Base-by-base conservation (phyloP, 2,329 filamentous ascomycete species). In the Fusarium xyrophilum region DNA sequence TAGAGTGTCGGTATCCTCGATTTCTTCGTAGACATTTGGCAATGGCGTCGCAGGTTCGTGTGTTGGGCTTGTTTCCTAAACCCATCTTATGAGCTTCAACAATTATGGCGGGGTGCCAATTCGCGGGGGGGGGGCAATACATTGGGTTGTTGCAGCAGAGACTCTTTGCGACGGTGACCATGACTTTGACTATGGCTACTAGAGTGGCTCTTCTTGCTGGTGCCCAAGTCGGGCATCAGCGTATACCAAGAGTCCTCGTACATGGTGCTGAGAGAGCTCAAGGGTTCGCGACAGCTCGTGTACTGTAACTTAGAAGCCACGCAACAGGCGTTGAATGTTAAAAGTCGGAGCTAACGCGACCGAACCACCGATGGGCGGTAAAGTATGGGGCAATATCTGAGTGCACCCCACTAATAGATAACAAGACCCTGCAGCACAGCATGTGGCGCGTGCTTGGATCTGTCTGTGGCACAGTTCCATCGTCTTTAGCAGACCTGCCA, bases 161-260 rank as follows among this genome's bases (percentile, higher is more conserved):
- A 92, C 76, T 90, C 86, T 74, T 86, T 88, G 63, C 91, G 87
- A 68, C 85, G 86, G 75, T 91, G 91, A 52, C 84, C 85, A 44
- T 82, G 71, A 48, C 79, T 74, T 59, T 83, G 80, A 33, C 74
- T 74, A 59, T 82, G 80, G 40, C 73, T 75, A 60, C 83, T 80
- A 27, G 82, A 79, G 43, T 81, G 73, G n/a, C 80, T 79, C 63
- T 82, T 82, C 72, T 83, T 85, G 68, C 83, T 85, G 68, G 84
- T 80, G 60, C 85, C 81, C 56, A 86, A 79, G 57, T 90, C 87
- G 28, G 91, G 86, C 68, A 92, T 87, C 75, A 93, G 90, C 76
- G 86, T 92, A 81, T 94, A 93, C 91, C 92, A 95, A 32, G 91
- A 89, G 79, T 95, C 92, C 79, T 95, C 92, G 78, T 92, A 92